Conservation (phyloP, 1,284 basidiomycete genomes). For the Tetrapyrgos nigripes region DNA sequence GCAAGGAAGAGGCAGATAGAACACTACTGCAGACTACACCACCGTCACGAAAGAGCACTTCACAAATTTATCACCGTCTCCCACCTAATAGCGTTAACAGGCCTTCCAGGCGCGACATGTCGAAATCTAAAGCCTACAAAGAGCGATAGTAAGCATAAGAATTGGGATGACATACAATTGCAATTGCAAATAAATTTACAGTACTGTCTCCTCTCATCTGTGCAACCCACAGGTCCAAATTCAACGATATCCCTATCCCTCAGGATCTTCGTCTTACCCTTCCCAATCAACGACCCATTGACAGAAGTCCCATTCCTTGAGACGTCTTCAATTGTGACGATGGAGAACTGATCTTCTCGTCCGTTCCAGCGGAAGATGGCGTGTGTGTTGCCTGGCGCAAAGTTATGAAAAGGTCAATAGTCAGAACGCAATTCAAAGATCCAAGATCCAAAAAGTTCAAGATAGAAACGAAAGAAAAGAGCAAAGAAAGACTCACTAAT, state of each 20-base stretch:
- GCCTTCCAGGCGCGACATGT: slow-evolving; percentile 54
- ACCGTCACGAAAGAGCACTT: too few species aligned
- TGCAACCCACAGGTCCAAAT: slow-evolving; percentile 66
- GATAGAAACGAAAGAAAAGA: background rate
- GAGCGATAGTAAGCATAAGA: slow-evolving; percentile 1
- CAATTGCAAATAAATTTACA: too few species aligned
- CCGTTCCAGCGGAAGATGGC: slow-evolving; percentile 76
- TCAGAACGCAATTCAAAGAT: too few species aligned
- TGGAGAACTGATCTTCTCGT: slow-evolving; percentile 49
- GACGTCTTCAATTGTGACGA: slow-evolving; percentile 71
- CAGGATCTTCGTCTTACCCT: slow-evolving; percentile 61
- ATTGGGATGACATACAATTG: background rate
- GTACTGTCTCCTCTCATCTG: slow-evolving; percentile 57
- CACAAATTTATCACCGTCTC: too few species aligned
- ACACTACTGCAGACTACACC: too few species aligned
- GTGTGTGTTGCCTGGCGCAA: slow-evolving; percentile 66
- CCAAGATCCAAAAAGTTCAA: too few species aligned
- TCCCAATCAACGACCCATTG: slow-evolving; percentile 71
- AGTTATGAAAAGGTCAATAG: background rate
- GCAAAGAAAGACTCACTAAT: slow-evolving; percentile 64
- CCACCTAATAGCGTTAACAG: slow-evolving; percentile 37
- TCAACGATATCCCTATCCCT: slow-evolving; percentile 84
- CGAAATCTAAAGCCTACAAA: slow-evolving; percentile 29
- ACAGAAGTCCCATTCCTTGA: slow-evolving; percentile 91
- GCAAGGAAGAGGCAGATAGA: too few species aligned